phyloP scores from a whole-genome alignment of 2,329 filamentous ascomycete genomes.

The Aspergillus nomiae region DNA sequence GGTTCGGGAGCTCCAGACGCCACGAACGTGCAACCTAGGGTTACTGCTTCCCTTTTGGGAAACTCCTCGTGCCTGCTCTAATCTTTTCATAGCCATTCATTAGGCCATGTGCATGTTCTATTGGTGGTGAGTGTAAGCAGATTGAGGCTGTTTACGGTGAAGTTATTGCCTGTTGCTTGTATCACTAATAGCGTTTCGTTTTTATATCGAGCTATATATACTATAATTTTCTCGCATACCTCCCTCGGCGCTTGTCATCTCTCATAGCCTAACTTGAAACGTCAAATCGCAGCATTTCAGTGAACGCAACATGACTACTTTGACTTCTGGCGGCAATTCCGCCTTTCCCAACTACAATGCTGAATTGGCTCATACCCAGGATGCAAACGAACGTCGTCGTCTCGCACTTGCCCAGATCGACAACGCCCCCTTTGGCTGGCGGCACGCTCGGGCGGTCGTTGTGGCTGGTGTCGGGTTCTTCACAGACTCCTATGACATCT shows the following conservation, averaged over 20 bases:
- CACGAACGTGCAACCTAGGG: neutral
- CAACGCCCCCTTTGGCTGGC: conserved; percentile 81
- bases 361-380: conserved; percentile 32
- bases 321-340: conserved; percentile 47
- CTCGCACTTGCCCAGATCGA: conserved; percentile 80
- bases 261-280: neutral
- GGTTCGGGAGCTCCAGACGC: neutral
- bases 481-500: conserved; percentile 83
- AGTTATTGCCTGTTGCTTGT: neutral
- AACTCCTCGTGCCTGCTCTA: neutral
- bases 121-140: neutral
- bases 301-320: neutral
- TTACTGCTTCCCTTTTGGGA: neutral
- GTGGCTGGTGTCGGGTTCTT: conserved; percentile 88
- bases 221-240: neutral
- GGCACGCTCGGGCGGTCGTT: conserved; percentile 74
- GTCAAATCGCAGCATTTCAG: neutral
- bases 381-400: conserved; percentile 76
- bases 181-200: neutral
- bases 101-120: neutral
- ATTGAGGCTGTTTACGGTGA: too few relatives aligned
- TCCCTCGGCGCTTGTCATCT: neutral
- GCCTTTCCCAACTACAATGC: conserved; percentile 62
- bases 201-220: neutral
- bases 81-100: neutral